Evolutionary conservation across 495 filamentous ascomycete species (phyloP), one percentile per base, ranked within the genome.

Genomic region (Staphylotrichum longicolle): DNA sequence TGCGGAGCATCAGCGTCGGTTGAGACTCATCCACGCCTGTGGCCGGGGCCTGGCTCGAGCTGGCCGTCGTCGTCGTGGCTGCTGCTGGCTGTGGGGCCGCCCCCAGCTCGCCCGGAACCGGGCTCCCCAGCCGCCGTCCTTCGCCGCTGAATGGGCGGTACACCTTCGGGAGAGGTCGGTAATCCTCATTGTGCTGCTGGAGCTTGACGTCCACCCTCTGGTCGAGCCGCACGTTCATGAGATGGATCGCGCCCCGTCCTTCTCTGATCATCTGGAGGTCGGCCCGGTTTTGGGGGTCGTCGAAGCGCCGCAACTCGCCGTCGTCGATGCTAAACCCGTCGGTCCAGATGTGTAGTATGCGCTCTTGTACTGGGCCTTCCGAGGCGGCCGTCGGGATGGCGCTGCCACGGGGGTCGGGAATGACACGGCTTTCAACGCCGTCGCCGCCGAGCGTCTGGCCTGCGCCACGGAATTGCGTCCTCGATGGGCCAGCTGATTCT

Each of bases 241-340:
- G 84, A 33, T 88, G 86, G 33, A 96, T 78, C 35, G 94, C n/a
- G 94, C 1, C 94, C 35, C 90, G 85, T 32, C 95, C 95, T 42
- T 85, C 81, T 56, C 91, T 86, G 69, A 98, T 98, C 74, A 91
- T 87, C 35, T 88, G 81, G 27, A 98, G 78, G 57, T 91, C 90
- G 33, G 84, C 84, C 20, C 86, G 85, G 68, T 97, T 96, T 6
- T 83, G 84, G 14, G 94, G 91, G 71, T 98, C 93, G 66, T 96
- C 90, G 58, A 91, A 93, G 39, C 89, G 85, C 68, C 86, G 91
- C 8, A 98, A 85, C n/a, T 88, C 85, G 20, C 94, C 94, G 68
- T 98, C 93, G 64, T 97, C 95, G 41, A 98, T 86, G 49, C 91
- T 96, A 69, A 98, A 96, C 3, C 94, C 94, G 74, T 98, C 89